Conservation (phyloP, 2,329 filamentous ascomycete genomes). For the Hypoxylon rubiginosum region DNA sequence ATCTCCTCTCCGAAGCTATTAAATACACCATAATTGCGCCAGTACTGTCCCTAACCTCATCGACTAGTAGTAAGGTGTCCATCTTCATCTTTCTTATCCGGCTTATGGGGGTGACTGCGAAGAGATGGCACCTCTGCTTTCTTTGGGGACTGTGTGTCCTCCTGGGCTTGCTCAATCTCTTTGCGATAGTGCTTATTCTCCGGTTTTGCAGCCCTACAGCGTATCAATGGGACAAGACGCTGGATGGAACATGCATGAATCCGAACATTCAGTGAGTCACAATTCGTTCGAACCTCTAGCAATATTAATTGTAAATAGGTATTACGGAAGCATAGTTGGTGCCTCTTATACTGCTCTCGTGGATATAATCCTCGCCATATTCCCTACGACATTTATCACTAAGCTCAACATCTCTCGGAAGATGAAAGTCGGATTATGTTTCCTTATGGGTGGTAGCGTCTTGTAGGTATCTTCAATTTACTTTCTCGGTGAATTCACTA, state of each 20-base stretch:
- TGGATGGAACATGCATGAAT: conserved; percentile 3
- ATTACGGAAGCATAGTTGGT: not conserved
- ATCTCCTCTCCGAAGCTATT: conserved; percentile 4
- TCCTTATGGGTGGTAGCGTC: conserved; percentile 17
- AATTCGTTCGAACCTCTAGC: not conserved
- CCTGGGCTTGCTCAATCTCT: conserved; percentile 14
- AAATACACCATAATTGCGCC: conserved; percentile 27
- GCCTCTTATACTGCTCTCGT: conserved; percentile 25
- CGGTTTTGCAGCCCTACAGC: conserved; percentile 13
- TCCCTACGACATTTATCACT: conserved; percentile 16
- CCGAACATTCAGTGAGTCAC: not conserved
- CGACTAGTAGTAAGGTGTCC: conserved; percentile 19
- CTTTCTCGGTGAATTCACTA: not conserved
- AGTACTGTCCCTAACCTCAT: conserved; percentile 21
- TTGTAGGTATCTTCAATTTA: conserved; percentile 4
- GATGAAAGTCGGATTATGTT: conserved; percentile 22
- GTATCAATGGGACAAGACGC: conserved; percentile 11
- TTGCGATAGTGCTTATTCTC: conserved; percentile 16
- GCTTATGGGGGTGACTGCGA: conserved; percentile 19
- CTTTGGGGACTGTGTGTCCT: conserved; percentile 21
- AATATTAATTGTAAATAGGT: conserved; percentile 2
- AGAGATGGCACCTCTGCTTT: conserved; percentile 14
- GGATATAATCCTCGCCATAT: conserved; percentile 23
- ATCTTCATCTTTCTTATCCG: conserved; percentile 24
- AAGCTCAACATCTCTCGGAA: conserved; percentile 20